phyloP scores from a whole-genome alignment of 306 rosid species.

The Castanea sativa region DNA sequence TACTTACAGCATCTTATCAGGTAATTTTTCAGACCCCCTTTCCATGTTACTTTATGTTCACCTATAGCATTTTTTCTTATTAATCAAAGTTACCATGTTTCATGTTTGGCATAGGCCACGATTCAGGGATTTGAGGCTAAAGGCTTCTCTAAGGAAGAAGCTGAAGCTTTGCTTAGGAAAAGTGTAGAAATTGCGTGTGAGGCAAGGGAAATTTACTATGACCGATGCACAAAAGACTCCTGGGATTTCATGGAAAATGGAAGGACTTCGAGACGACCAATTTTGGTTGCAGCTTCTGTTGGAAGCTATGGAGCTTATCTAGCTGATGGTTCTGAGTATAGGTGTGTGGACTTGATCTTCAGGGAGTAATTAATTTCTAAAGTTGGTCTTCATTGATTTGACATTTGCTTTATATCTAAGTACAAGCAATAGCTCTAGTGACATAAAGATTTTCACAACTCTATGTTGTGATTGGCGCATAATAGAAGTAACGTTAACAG shows the following conservation, averaged over 20 bases:
- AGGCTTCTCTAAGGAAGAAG: constrained; percentile 70
- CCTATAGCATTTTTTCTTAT: neutral
- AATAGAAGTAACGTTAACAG: too few relatives aligned
- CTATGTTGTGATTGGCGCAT: too few relatives aligned
- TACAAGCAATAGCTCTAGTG: too few relatives aligned
- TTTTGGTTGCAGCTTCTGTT: constrained; percentile 82
- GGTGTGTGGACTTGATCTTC: constrained; percentile 17
- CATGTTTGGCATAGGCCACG: constrained; percentile 58
- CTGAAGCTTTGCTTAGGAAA: constrained; percentile 57
- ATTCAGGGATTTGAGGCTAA: constrained; percentile 87
- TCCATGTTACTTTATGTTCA: neutral
- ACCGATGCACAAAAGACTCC: constrained; percentile 54
- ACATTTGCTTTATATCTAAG: neutral
- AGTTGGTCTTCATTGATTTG: neutral
- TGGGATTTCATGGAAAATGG: constrained; percentile 42
- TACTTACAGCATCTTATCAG: constrained; percentile 87
- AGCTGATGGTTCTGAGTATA: constrained; percentile 73
- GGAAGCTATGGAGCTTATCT: constrained; percentile 94
- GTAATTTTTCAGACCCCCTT: constrained; percentile 30
- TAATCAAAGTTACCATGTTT: neutral
- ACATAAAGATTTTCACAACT: too few relatives aligned
- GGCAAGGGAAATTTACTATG: constrained; percentile 67
- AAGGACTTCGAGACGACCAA: constrained; percentile 38
- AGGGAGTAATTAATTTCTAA: neutral
- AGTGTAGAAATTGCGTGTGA: constrained; percentile 79